Conservation (phyloP, 345 rosid species). For the Melaleuca quinquenervia region DNA sequence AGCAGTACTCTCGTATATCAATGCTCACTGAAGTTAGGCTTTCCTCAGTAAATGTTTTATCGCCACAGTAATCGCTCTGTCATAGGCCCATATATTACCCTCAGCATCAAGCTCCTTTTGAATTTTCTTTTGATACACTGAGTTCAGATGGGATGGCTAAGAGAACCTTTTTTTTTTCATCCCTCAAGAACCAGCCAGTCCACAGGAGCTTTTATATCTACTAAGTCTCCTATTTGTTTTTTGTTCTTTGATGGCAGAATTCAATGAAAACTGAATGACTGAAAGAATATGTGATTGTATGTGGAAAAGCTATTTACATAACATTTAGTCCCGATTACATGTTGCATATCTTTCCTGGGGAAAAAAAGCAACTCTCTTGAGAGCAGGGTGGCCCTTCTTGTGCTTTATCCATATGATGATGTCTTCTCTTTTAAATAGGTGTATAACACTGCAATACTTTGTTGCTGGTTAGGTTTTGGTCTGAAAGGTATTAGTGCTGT, state of each 20-base stretch:
- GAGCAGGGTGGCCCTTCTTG: background rate
- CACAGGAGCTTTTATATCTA: background rate
- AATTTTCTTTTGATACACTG: background rate
- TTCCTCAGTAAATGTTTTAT: background rate
- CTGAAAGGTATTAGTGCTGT: background rate
- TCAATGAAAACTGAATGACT: background rate
- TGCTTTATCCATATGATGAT: background rate
- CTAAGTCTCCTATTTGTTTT: background rate
- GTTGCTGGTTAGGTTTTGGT: background rate
- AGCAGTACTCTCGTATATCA: background rate
- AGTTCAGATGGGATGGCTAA: background rate
- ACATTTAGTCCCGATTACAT: background rate
- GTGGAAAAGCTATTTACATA: background rate
- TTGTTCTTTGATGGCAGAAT: background rate
- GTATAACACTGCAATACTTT: background rate
- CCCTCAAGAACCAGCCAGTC: background rate
- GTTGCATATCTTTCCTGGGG: background rate
- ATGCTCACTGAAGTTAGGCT: background rate
- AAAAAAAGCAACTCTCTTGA: background rate
- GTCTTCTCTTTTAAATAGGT: background rate
- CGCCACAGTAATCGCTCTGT: background rate
- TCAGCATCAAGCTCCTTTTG: background rate
- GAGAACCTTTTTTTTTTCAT: background rate
- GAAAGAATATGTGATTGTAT: background rate
- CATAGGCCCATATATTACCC: background rate